A percentile compares a stretch with the other conserved stretches of the same genome.
These are phyloP conservation scores for Penicillium longicatenatum DNA, from an alignment of 495 filamentous ascomycete species.

Conservation along the genomic window DNA sequence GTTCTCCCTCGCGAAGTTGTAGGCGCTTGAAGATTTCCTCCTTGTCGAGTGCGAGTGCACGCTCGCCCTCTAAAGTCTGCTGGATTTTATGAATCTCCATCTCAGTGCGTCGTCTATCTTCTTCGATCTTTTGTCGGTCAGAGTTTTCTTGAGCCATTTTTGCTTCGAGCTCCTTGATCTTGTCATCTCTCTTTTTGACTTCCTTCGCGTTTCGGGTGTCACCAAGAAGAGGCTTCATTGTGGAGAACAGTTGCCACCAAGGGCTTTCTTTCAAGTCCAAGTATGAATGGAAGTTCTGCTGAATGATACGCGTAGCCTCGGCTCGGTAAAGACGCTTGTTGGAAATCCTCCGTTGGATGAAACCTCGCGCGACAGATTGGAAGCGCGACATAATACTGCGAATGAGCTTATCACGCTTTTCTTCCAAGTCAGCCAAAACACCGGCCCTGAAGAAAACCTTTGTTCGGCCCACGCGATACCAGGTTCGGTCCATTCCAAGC, in stretches of 20 bases:
- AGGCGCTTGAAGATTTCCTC: conserved; percentile 97
- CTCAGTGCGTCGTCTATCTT: conserved; percentile 86
- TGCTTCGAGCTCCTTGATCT: conserved; percentile 80
- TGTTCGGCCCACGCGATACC: conserved; percentile 92
- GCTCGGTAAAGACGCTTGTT: conserved; percentile 92
- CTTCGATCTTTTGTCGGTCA: conserved; percentile 81
- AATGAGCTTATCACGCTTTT: conserved; percentile 89
- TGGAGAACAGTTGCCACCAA: conserved; percentile 96
- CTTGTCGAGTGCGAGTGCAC: conserved; percentile 92
- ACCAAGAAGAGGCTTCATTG: conserved; percentile 92
- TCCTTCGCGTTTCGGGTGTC: conserved; percentile 87
- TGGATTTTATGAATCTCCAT: conserved; percentile 85
- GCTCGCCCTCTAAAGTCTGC: conserved; percentile 91
- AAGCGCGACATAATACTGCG: conserved; percentile 92
- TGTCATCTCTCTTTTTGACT: conserved; percentile 91
- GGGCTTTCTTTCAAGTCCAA: conserved; percentile 85
- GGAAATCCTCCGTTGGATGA: conserved; percentile 80
- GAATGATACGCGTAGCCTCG: conserved; percentile 93
- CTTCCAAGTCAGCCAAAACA: conserved; percentile 94
- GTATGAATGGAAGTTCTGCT: conserved; percentile 88
- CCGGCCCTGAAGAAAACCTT: conserved; percentile 99
- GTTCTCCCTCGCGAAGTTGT: conserved; percentile 83
- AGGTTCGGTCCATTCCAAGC: conserved; percentile 76
- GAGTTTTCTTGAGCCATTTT: conserved; percentile 77
- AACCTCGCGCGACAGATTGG: conserved; percentile 88